Evolutionary conservation across 2,329 filamentous ascomycete genomes (phyloP).

Genomic region (Phaeosphaeria sp.): DNA sequence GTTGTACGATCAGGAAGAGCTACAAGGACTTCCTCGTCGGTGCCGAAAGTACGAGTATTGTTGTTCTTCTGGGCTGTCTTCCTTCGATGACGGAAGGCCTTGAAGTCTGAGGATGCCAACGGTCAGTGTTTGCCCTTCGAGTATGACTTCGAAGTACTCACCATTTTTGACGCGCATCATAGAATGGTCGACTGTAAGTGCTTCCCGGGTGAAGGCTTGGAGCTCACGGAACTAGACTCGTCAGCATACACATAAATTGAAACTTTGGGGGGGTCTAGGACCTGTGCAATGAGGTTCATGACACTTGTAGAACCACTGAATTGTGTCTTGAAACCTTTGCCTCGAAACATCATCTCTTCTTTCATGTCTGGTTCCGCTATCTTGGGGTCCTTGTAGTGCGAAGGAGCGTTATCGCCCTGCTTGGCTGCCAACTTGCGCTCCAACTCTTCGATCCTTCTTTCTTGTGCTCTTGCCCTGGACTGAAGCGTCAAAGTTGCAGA

Average conservation of each 20-base stretch:
- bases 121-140: background rate
- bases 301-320: conserved; percentile 54
- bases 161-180: conserved; percentile 35
- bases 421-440: conserved; percentile 37
- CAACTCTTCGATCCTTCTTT: conserved; percentile 38
- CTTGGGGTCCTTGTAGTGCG: conserved; percentile 19
- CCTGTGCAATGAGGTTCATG: conserved; percentile 43
- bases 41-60: conserved; percentile 15
- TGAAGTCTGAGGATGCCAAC: conserved; percentile 31
- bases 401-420: conserved; percentile 22
- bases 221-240: conserved; percentile 43
- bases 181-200: conserved; percentile 36
- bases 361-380: conserved; percentile 22
- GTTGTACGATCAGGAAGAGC: conserved; percentile 46
- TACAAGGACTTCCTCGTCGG: conserved; percentile 44
- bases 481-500: conserved; percentile 16
- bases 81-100: conserved; percentile 36
- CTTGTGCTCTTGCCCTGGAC: conserved; percentile 40
- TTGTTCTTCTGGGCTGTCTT: conserved; percentile 36
- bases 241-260: conserved; percentile 9
- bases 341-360: conserved; percentile 53
- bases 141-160: background rate
- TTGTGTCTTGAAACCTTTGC: conserved; percentile 54
- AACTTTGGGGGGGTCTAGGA: conserved; percentile 14
- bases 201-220: conserved; percentile 42